Conservation (phyloP, 2,329 filamentous ascomycete genomes). For the Apiospora arundinis region DNA sequence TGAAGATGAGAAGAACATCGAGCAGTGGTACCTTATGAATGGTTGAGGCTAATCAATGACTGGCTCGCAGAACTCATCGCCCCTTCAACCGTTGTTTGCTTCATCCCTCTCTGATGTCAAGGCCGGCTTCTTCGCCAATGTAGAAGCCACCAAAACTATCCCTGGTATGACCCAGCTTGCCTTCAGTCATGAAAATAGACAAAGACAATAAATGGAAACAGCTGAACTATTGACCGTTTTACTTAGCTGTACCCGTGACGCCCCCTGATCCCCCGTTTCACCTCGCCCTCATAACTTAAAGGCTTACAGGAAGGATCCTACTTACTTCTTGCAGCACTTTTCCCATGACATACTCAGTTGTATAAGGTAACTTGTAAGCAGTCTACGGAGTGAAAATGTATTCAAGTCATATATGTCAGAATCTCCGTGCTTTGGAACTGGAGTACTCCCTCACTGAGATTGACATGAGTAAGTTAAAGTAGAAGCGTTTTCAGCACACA, state of each 20-base stretch:
- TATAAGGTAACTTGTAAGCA: neutral
- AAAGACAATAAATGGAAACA: neutral
- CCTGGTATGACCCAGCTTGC: constrained; percentile 16
- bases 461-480: neutral
- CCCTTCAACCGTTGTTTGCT: constrained; percentile 22
- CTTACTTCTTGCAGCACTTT: neutral
- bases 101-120: constrained; percentile 20
- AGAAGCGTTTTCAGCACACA: neutral
- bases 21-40: constrained; percentile 46
- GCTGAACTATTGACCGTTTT: constrained; percentile 5
- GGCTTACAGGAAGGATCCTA: neutral
- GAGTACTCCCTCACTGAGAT: neutral
- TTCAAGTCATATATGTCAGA: neutral
- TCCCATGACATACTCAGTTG: neutral
- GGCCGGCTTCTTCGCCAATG: constrained; percentile 21
- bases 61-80: constrained; percentile 41
- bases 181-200: constrained; percentile 1
- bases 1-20: constrained; percentile 60
- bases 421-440: neutral
- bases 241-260: constrained; percentile 5
- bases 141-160: constrained; percentile 6
- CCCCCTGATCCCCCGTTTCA: neutral
- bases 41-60: constrained; percentile 54
- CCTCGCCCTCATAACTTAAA: neutral
- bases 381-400: neutral